Conservation (phyloP, 1,139 yeast genomes). For the Blastobotrys apis region DNA sequence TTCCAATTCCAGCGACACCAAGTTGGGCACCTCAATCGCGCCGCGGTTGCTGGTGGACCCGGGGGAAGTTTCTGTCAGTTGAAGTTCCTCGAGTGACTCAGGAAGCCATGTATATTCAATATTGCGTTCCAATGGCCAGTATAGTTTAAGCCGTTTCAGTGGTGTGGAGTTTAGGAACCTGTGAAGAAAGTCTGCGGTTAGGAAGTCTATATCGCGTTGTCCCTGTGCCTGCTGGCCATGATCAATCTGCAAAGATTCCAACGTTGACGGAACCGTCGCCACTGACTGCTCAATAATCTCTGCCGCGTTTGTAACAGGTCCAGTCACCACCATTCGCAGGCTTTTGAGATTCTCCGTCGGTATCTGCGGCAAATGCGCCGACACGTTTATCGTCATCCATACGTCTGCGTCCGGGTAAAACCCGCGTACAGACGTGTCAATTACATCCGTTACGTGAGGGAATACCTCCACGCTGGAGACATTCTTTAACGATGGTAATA, state of each 20-base stretch:
- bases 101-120: conserved; percentile 6
- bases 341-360: no score
- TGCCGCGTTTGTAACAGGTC: neutral
- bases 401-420: neutral
- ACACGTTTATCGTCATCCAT: neutral
- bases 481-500: neutral
- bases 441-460: no score
- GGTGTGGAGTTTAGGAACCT: neutral
- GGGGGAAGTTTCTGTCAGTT: conserved; percentile 1
- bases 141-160: conserved; percentile 1
- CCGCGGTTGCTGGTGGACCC: neutral
- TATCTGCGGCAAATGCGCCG: no score
- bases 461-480: neutral
- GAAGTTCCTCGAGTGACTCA: conserved; percentile 2
- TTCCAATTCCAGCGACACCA: conserved; percentile 4
- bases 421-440: neutral
- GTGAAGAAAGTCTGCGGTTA: neutral
- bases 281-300: no score
- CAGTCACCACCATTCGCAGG: neutral
- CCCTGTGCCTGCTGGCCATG: conserved; percentile 7
- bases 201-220: neutral
- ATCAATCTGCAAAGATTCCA: conserved; percentile 1
- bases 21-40: neutral
- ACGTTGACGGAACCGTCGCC: no score
- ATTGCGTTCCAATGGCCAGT: neutral